Percentiles rank a stretch among this genome's conserved stretches.
phyloP scores from a whole-genome alignment of 495 filamentous ascomycete genomes.

The Aspergillus conjunctus region DNA sequence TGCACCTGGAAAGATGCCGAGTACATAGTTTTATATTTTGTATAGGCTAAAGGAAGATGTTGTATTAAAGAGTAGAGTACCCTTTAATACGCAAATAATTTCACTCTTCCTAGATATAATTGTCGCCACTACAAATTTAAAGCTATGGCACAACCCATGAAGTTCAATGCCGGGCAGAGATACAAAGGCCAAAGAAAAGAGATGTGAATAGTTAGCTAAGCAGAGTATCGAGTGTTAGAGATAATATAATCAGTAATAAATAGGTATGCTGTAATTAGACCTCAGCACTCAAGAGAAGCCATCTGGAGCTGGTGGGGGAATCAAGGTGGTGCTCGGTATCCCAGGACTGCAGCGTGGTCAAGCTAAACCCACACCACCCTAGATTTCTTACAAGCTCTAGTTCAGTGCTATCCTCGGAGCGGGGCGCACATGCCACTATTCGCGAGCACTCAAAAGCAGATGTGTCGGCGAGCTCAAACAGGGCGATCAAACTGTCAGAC shows the following conservation, averaged over 20 bases:
- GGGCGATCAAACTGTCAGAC: constrained; percentile 72
- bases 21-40: no score
- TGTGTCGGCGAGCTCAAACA: constrained; percentile 80
- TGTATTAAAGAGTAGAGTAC: no score
- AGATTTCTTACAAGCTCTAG: constrained; percentile 73
- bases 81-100: no score
- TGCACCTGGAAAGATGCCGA: no score
- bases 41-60: no score
- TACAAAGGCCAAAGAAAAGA: no score
- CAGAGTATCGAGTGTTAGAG: not conserved
- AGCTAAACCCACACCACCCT: constrained; percentile 89
- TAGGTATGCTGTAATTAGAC: constrained; percentile 45
- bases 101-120: not conserved
- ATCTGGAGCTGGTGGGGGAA: constrained; percentile 63
- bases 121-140: not conserved
- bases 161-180: no score
- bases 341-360: constrained; percentile 78
- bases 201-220: not conserved
- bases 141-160: not conserved
- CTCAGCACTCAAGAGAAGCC: constrained; percentile 88
- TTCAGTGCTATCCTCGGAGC: constrained; percentile 58
- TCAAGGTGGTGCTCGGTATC: constrained; percentile 47
- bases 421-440: constrained; percentile 79
- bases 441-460: constrained; percentile 71
- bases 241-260: not conserved